These are phyloP conservation scores for Corylus avellana DNA, from an alignment of 306 rosid species.

Conservation along the genomic window DNA sequence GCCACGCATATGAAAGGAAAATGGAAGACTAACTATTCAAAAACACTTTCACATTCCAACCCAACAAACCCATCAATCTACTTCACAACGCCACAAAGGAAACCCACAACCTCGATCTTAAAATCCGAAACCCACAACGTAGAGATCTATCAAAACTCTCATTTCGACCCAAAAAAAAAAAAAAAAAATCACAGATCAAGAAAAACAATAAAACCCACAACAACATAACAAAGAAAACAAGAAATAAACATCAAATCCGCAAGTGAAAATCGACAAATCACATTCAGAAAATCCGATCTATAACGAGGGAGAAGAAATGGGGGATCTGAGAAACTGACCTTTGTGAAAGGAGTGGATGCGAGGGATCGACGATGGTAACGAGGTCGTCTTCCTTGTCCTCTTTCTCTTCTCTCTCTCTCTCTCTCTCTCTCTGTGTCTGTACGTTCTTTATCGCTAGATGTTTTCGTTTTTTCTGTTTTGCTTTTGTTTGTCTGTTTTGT, in stretches of 20 bases:
- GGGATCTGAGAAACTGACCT: constrained; percentile 11
- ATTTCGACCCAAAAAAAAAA: neutral
- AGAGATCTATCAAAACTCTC: neutral
- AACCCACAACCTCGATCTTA: neutral
- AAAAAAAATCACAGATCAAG: neutral
- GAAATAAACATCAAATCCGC: neutral
- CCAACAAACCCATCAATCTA: neutral
- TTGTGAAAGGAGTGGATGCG: neutral
- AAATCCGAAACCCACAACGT: neutral
- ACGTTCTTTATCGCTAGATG: neutral
- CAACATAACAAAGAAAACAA: neutral
- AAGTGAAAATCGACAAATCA: neutral
- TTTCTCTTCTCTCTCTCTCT: neutral
- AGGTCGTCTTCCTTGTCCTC: constrained; percentile 4
- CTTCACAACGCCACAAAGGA: neutral
- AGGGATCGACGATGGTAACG: constrained; percentile 1
- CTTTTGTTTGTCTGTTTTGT: neutral
- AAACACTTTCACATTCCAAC: neutral
- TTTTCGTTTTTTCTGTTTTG: constrained; percentile 6
- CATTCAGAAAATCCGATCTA: neutral
- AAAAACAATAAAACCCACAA: neutral
- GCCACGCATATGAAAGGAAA: neutral
- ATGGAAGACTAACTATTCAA: neutral
- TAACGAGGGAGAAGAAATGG: neutral
- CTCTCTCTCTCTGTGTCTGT: neutral